phyloP scores from a whole-genome alignment of 176 grass and related monocot species.

The Triticum dicoccoides region DNA sequence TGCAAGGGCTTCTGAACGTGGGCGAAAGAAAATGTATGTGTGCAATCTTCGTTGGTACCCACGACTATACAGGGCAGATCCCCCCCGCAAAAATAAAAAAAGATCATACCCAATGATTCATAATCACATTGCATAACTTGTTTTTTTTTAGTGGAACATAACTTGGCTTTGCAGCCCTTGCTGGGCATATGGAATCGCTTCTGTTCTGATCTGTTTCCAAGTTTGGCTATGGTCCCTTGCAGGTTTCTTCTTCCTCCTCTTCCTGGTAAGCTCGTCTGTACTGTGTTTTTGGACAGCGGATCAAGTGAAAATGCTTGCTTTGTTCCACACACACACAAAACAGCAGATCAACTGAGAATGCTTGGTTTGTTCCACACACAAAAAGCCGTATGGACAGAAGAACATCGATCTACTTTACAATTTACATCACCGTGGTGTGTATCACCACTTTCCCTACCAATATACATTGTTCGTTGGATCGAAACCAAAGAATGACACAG shows the following conservation, averaged over 20 bases:
- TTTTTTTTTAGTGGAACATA: not conserved
- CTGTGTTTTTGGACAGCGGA: not conserved
- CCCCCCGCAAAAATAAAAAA: too few relatives aligned
- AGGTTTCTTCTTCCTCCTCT: not conserved
- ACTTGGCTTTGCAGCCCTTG: not conserved
- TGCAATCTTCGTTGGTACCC: not conserved
- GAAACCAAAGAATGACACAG: conserved; percentile 3
- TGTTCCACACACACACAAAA: not conserved
- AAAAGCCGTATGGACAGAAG: not conserved
- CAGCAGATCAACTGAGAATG: not conserved
- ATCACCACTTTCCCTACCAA: not conserved
- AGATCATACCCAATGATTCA: not conserved
- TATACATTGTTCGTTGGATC: conserved; percentile 26
- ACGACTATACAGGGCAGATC: not conserved
- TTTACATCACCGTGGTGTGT: conserved; percentile 1
- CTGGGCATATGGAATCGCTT: not conserved
- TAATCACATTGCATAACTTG: not conserved
- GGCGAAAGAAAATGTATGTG: not conserved
- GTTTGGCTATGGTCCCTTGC: not conserved
- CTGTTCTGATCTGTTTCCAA: not conserved
- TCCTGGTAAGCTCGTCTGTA: not conserved
- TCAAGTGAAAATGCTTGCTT: not conserved
- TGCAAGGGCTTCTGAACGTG: not conserved
- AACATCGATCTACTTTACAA: not conserved
- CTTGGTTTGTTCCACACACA: not conserved